Conservation (phyloP, 345 rosid genomes). For the Aquilaria malaccensis region DNA sequence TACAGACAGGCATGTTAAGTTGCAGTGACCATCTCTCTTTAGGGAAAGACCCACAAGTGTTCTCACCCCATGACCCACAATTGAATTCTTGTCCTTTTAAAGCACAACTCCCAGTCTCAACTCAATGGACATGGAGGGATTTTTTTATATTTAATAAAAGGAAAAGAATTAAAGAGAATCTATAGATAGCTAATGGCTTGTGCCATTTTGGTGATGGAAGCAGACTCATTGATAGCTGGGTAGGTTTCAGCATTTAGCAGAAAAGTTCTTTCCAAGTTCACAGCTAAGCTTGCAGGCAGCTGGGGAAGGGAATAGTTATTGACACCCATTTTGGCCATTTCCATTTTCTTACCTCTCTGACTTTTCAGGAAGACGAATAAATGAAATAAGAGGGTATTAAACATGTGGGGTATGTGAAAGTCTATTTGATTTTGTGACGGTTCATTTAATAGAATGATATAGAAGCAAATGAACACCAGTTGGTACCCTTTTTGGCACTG, state of each 20-base stretch:
- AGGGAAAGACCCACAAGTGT: constrained; percentile 13
- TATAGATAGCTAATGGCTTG: background rate
- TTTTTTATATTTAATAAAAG: background rate
- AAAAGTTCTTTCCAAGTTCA: constrained; percentile 9
- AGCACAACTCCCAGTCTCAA: no score
- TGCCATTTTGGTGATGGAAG: constrained; percentile 1
- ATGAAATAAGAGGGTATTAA: no score
- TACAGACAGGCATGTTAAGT: no score
- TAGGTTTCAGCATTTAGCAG: constrained; percentile 5
- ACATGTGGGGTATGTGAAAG: no score
- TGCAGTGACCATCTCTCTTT: background rate
- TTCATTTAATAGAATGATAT: no score
- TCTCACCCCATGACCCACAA: constrained; percentile 30
- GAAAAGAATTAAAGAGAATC: background rate
- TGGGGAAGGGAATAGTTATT: no score
- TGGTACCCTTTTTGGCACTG: no score
- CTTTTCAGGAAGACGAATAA: no score
- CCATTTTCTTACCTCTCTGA: background rate
- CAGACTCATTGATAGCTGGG: constrained; percentile 9
- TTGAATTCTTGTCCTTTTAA: constrained; percentile 31
- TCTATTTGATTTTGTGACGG: no score
- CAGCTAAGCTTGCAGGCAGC: background rate
- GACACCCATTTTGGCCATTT: background rate
- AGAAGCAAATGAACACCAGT: no score
- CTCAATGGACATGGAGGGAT: no score